A percentile compares a stretch with the other conserved stretches of the same genome.
phyloP scores from a whole-genome alignment of 192 early-diverging fungal species.

The Backusella macrospora region DNA sequence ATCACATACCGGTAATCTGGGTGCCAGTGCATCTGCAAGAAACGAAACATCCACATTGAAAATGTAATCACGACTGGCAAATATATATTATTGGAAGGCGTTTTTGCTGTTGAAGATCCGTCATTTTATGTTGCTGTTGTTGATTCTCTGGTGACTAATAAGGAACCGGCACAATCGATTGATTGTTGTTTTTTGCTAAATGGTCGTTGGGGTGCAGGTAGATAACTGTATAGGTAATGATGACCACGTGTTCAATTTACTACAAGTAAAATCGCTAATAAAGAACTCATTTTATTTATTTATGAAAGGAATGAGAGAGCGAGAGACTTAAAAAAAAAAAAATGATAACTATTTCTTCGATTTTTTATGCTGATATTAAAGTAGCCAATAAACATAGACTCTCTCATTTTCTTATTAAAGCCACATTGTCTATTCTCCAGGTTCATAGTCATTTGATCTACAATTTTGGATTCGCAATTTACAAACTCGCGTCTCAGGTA shows the following conservation, averaged over 20 bases:
- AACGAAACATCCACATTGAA: constrained; percentile 75
- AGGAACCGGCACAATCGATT: constrained; percentile 16
- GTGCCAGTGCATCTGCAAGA: constrained; percentile 86
- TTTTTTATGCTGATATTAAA: no score
- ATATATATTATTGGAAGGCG: no score
- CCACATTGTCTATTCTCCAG: no score
- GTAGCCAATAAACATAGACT: no score
- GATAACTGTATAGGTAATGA: constrained; percentile 78
- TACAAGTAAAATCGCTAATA: constrained; percentile 65
- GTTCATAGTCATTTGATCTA: no score
- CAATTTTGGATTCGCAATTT: no score
- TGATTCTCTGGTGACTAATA: not conserved
- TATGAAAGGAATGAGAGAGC: no score
- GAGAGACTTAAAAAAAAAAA: no score
- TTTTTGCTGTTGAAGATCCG: constrained; percentile 26
- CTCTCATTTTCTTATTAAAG: no score
- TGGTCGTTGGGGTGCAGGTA: constrained; percentile 46
- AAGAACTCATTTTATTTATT: constrained; percentile 46
- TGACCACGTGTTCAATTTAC: constrained; percentile 70
- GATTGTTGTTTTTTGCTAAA: not conserved
- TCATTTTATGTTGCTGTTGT: not conserved
- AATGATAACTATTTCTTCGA: no score
- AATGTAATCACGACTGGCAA: constrained; percentile 40
- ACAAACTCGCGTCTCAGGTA: no score
- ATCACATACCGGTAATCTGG: constrained; percentile 79